Evolutionary conservation across 2,329 filamentous ascomycete species (phyloP), one percentile per base, ranked within the genome.

Genomic region (Colletotrichum scovillei): DNA sequence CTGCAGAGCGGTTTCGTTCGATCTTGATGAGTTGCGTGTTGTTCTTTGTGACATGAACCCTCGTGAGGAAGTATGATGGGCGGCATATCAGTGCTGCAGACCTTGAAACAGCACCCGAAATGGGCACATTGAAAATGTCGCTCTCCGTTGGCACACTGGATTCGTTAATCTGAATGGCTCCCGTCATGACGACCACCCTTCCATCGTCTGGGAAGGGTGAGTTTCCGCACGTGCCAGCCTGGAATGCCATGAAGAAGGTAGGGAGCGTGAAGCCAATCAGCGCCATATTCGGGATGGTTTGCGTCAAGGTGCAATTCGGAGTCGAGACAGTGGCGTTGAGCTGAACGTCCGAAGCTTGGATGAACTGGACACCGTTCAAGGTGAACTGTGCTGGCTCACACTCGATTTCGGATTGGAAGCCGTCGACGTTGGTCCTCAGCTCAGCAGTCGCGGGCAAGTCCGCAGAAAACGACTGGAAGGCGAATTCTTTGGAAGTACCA

Each of bases 401-500:
- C 0, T 79, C 78, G 5, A 85, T 74, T 0, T 75, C 75, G 5
- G 78, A 77, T 5, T 78, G 74, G 19, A 84, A 82, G 5, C 83
- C 82, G 32, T 83, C 79, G 1, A 85, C 82, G 0, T 75, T 78
- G 5, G 81, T 80, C 19, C 75, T 76, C 9, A 83, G 64, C 16
- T 78, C 76, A 19, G 75, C 80, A 22, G 75, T 74, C 1, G 66
- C 63, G 0, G 77, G 66, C 16, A 78, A 60, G 22, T 79, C 71
- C 12, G 78, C 73, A 6, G 73, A 59, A 46, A 85, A 84, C 2
- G 78, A 77, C 42, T 83, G 80, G 42, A 82, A 84, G 5, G 83
- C 82, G 62, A 79, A 81, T n/a, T 77, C 74, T 16, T 75, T 59
- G 9, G 82, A 79, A 1, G 80, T 75, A 3, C 83, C 83, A 4